Evolutionary conservation across 179 eudicot species (phyloP), one percentile per base, ranked within the genome.

Genomic region (Vitellaria paradoxa): DNA sequence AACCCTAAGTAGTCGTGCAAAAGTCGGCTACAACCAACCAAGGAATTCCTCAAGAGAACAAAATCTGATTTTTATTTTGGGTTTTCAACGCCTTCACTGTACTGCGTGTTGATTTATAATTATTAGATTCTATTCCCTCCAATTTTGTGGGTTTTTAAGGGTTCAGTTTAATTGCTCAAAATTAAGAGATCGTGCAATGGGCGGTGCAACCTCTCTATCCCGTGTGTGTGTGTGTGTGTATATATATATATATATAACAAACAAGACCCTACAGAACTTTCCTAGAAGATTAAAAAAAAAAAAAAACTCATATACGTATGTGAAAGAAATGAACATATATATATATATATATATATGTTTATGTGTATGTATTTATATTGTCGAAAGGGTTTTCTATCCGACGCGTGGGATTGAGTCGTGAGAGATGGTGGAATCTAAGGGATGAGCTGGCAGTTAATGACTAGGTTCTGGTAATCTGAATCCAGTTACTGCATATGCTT

Each of bases 391-490:
- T 30, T 30, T 30, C 37, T 30, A 30, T 30, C 37, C 1, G 37
- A 30, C 37, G 37, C 37, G 37, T 30, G 2, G 37, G 37, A 30
- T 30, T 49, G 47, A 73, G 56, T 45, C 85, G 69, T 5, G 64
- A 26, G 63, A 60, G 53, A 21, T 79, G 85, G 68, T 78, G 73
- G 86, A 83, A 73, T 77, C 79, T 52, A 77, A 53, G 81, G 76
- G 26, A 18, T n/a, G 72, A 52, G 45, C 76, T 55, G 76, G 73
- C 68, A 62, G 7, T 66, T 60, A 60, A 73, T 52, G 81, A 45
- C 83, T 70, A 80, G 74, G 65, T 80, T 80, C 85, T 73, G 55
- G 73, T 61, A 23, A 79, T 74, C 78, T 70, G 30, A 70, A 26
- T 56, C 26, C 26, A 9, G n/a, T 60, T 63, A 72, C 40, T 46